Evolutionary conservation across 2,329 filamentous ascomycete species (phyloP), one percentile per base, ranked within the genome.

Genomic region (Colletotrichum destructivum): DNA sequence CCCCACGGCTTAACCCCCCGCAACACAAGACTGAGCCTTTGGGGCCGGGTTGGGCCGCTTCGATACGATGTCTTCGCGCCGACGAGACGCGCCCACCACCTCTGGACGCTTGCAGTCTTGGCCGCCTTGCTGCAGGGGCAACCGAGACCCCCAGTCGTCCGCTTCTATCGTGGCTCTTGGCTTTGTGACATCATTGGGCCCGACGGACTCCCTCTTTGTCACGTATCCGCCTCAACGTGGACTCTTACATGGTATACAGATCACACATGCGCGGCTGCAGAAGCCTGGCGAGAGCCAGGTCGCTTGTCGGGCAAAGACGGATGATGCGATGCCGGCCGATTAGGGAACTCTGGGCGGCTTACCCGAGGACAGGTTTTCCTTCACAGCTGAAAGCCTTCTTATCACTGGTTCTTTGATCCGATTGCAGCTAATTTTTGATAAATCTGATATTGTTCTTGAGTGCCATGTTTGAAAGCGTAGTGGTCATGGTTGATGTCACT

Each of bases 1-100:
- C 42, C 18, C 62, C 51, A 64, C 47, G 40, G n/a, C 26, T 42
- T 13, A 38, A 4, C 3, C 67, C 26, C 63, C 63, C 63, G 63
- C 63, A 67, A 26, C 23, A 21, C 31, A 21, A 31, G 26, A 23
- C 57, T 26, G 26, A 52, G 13, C 42, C 51, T 13, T 62, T 56
- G 63, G 13, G n/a, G 51, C 55, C 51, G 63, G 68, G 63, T 62
- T 67, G 68, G 42, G 9, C 56, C 63, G 56, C 64, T 67, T 67
- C 63, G 31, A 51, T 51, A 42, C 40, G 49, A 67, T n/a, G 35
- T 26, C 31, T 26, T 56, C 35, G 54, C n/a, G 52, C 21, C 16
- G 9, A 2, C 26, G 6, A 44, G 7, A 15, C 26, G 55, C 40
- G 6, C 13, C 38, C 6, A 54, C 35, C 60, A 13, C 42, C 1